phyloP scores from a whole-genome alignment of 768 basidiomycete genomes.

The Russula sp. region DNA sequence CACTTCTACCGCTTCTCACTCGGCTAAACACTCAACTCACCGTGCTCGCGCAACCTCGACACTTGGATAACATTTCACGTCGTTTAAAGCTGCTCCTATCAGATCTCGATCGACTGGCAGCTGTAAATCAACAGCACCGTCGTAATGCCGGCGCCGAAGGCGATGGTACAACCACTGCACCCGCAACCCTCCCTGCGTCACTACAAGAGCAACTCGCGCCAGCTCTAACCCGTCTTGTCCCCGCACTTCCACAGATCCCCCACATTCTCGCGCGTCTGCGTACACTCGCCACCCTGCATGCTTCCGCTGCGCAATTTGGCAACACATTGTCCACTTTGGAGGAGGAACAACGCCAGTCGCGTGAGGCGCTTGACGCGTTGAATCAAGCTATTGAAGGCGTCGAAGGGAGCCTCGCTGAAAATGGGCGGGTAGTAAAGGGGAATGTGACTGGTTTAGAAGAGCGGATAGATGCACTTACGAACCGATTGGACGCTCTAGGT shows the following conservation, averaged over 20 bases:
- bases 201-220: slow-evolving; percentile 60
- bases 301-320: slow-evolving; percentile 73
- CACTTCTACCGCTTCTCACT: slow-evolving; percentile 73
- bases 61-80: slow-evolving; percentile 91
- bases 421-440: slow-evolving; percentile 57
- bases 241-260: slow-evolving; percentile 73
- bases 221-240: slow-evolving; percentile 59
- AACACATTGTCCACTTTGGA: slow-evolving; percentile 57
- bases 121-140: slow-evolving; percentile 31
- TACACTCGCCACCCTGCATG: slow-evolving; percentile 75
- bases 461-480: slow-evolving; percentile 42
- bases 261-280: slow-evolving; percentile 86
- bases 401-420: slow-evolving; percentile 69
- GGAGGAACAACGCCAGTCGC: slow-evolving; percentile 60
- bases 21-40: slow-evolving; percentile 81
- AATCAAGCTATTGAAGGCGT: slow-evolving; percentile 60
- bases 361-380: slow-evolving; percentile 59
- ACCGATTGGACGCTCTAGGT: slow-evolving; percentile 35
- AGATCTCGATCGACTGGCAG: slow-evolving; percentile 79
- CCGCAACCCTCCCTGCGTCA: slow-evolving; percentile 25
- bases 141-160: slow-evolving; percentile 26
- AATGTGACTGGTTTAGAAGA: slow-evolving; percentile 70
- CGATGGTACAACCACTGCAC: slow-evolving; percentile 13
- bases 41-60: slow-evolving; percentile 88
- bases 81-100: slow-evolving; percentile 87